Base-by-base conservation (phyloP, 768 basidiomycete genomes). In the Kondoa subrosea region DNA sequence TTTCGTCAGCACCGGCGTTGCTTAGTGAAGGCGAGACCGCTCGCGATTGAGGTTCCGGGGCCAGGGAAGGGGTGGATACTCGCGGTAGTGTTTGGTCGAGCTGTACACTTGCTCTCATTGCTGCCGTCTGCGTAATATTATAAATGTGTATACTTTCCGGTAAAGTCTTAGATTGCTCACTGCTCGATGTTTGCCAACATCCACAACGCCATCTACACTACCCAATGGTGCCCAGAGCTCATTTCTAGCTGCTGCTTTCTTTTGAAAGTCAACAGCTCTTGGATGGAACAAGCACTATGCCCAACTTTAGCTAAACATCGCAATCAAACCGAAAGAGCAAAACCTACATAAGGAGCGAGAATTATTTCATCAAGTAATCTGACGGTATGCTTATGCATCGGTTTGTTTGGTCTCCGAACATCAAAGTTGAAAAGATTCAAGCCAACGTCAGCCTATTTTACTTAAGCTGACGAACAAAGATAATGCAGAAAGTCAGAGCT, bases 311-410 rank as follows among this genome's bases (percentile, higher is more conserved):
- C 58, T 29, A 4, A 34, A 33, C 61, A 1, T 29, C 33, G 34
- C 58, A 33, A 15, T 14, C 2, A 25, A 34, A 25, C 25, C 8
- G 15, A 64, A 26, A 31, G 34, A 32, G 34, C 1, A 17, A 31
- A 14, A 78, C 81, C 71, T 73, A 91, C 95, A 85, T 93, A 89
- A 1, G 93, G 89, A 0, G 92, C 91, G 33, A 96, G 80, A 68
- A 95, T 92, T 64, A 88, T 86, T 77, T 99, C 95, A 75, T 97
- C 93, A 75, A 95, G 97, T 1, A 89, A 87, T 30, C 91, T 85
- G 57, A 95, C 79, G 30, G 85, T 86, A 75, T 91, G 96, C 75
- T 95, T 95, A 76, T 87, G 83, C 0, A 91, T 86, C 16, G 85
- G 79, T 65, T 83, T 81, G 40, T 84, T 85, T 3, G 91, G 87